Percentiles rank a stretch among this genome's conserved stretches.
Conservation (phyloP, 2,329 filamentous ascomycete species). For the Zasmidium angulare region DNA sequence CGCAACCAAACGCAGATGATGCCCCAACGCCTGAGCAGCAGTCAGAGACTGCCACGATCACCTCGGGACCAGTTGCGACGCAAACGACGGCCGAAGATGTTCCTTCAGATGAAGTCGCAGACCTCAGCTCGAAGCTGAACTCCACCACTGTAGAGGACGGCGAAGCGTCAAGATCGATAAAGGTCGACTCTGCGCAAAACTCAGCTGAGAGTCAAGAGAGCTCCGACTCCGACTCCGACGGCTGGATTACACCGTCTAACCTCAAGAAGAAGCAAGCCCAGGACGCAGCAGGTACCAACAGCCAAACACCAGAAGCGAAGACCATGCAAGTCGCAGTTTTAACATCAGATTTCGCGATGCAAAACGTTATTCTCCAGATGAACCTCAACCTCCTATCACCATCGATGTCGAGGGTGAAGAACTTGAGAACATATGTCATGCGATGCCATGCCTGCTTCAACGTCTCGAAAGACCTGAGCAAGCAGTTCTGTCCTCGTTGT, state of each 20-base stretch:
- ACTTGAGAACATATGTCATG: slow-evolving; percentile 83
- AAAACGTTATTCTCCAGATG: slow-evolving; percentile 92
- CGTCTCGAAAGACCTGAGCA: slow-evolving; percentile 76
- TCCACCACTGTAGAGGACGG: slow-evolving; percentile 21
- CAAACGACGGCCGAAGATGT: neutral
- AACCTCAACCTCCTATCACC: slow-evolving; percentile 87
- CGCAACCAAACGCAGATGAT: slow-evolving; percentile 1
- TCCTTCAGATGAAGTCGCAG: slow-evolving; percentile 2
- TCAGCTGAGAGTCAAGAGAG: slow-evolving; percentile 42
- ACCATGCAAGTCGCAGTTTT: slow-evolving; percentile 85
- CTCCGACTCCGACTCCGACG: slow-evolving; percentile 60
- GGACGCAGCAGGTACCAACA: slow-evolving; percentile 53
- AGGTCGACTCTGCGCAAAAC: slow-evolving; percentile 26
- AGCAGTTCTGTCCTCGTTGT: slow-evolving; percentile 91
- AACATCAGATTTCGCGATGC: slow-evolving; percentile 96
- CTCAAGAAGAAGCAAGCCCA: slow-evolving; percentile 77
- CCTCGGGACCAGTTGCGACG: neutral
- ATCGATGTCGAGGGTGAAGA: slow-evolving; percentile 74
- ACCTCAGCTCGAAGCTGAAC: slow-evolving; percentile 16
- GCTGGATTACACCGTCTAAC: slow-evolving; percentile 94
- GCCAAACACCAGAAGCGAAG: slow-evolving; percentile 53
- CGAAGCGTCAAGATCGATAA: slow-evolving; percentile 24
- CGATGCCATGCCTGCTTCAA: slow-evolving; percentile 93
- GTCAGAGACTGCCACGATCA: neutral
- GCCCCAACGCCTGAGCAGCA: neutral